Conservation (phyloP, 2,329 filamentous ascomycete genomes). For the Apiospora phragmitis region DNA sequence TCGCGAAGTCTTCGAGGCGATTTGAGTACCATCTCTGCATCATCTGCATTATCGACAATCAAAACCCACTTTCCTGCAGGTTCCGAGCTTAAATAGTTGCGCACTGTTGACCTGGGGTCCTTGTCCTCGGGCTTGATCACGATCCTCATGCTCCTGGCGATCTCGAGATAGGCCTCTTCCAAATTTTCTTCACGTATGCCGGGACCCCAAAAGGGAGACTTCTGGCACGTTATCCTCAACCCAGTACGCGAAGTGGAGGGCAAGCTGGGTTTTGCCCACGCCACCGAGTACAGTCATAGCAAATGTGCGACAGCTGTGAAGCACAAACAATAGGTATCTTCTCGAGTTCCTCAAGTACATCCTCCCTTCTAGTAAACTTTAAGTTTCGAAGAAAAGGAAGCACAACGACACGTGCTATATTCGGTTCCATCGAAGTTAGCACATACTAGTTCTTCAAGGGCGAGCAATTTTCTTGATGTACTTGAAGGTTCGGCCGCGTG, state of each 20-base stretch:
- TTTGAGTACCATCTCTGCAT: conserved; percentile 29
- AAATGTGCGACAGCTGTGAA: conserved; percentile 20
- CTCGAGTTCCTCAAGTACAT: conserved; percentile 26
- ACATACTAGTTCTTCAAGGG: neutral
- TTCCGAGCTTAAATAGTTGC: conserved; percentile 33
- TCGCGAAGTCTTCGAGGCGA: conserved; percentile 5
- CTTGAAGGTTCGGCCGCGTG: neutral
- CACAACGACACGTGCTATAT: neutral
- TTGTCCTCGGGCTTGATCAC: conserved; percentile 48
- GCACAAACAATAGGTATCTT: conserved; percentile 26
- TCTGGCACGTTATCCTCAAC: conserved; percentile 32
- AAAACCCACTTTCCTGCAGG: conserved; percentile 38
- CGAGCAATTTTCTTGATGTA: neutral
- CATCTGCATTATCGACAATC: conserved; percentile 46
- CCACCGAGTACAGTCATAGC: conserved; percentile 40
- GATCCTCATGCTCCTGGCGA: conserved; percentile 33
- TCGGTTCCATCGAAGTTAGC: neutral
- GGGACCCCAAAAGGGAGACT: conserved; percentile 47
- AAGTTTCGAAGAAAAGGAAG: neutral
- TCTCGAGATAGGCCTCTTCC: conserved; percentile 37
- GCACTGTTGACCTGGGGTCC: conserved; percentile 62
- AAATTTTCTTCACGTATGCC: conserved; percentile 37
- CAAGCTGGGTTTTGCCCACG: conserved; percentile 42
- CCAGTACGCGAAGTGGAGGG: conserved; percentile 40
- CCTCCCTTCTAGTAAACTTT: conserved; percentile 27